phyloP scores from a whole-genome alignment of 805 yeast species.

The Starmera caribaea region DNA sequence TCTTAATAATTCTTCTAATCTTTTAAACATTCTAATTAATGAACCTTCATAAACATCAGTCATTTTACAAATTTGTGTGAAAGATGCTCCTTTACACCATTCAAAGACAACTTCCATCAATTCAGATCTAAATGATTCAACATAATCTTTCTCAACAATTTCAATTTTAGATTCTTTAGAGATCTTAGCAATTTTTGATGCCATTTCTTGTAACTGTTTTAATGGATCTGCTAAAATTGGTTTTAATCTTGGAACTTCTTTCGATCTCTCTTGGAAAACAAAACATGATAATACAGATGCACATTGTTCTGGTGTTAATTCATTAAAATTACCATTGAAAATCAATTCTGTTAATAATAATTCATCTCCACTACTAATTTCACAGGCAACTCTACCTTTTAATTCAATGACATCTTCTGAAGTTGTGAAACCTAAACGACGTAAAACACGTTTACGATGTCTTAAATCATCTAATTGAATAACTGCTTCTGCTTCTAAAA shows the following conservation, averaged over 20 bases:
- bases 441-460: conserved; percentile 84
- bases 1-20: conserved; percentile 86
- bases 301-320: conserved; percentile 78
- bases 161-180: conserved; percentile 87
- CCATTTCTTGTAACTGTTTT: conserved; percentile 83
- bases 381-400: conserved; percentile 97
- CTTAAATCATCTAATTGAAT: conserved; percentile 91
- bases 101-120: conserved; percentile 94
- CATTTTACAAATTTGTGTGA: conserved; percentile 96
- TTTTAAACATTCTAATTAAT: conserved; percentile 85
- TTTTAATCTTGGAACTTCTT: conserved; percentile 75
- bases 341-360: conserved; percentile 80
- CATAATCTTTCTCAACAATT: conserved; percentile 82
- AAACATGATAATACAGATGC: conserved; percentile 90
- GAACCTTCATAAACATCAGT: conserved; percentile 98
- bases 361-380: conserved; percentile 84
- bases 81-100: conserved; percentile 95
- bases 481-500: conserved; percentile 79
- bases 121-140: conserved; percentile 85
- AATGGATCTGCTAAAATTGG: conserved; percentile 92
- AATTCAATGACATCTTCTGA: conserved; percentile 84
- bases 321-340: conserved; percentile 92
- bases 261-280: conserved; percentile 93
- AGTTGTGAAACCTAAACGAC: conserved; percentile 86
- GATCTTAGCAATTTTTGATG: conserved; percentile 79